Conservation (phyloP, 495 filamentous ascomycete genomes). For the Penicillium herquei region DNA sequence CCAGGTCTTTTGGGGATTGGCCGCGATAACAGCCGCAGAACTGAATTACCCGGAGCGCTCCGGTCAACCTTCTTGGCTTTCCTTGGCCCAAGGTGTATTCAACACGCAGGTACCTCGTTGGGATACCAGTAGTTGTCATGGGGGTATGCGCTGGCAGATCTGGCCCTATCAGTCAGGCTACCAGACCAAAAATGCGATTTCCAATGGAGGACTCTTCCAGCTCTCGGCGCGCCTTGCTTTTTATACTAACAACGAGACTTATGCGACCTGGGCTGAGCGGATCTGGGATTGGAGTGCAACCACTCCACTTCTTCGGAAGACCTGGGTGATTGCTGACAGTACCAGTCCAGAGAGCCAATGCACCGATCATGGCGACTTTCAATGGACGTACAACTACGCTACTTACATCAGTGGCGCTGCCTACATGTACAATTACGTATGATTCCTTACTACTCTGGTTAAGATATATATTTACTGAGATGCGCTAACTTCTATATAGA, state of each 20-base stretch:
- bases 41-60: conserved; percentile 65
- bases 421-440: conserved; percentile 72
- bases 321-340: conserved; percentile 66
- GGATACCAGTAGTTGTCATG: conserved; percentile 64
- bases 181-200: conserved; percentile 76
- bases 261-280: conserved; percentile 70
- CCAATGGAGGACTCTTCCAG: conserved; percentile 79
- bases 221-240: conserved; percentile 71
- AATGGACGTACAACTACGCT: conserved; percentile 77
- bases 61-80: conserved; percentile 57
- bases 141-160: conserved; percentile 85
- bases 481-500: conserved; percentile 21
- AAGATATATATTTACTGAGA: conserved; percentile 5
- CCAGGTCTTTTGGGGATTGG: conserved; percentile 79
- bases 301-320: conserved; percentile 52
- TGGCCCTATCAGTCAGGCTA: conserved; percentile 78
- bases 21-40: conserved; percentile 72
- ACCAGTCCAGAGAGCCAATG: conserved; percentile 58
- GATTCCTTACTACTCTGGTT: conserved; percentile 2
- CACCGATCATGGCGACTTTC: conserved; percentile 55
- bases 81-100: conserved; percentile 59
- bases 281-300: conserved; percentile 66
- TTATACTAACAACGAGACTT: conserved; percentile 75
- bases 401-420: conserved; percentile 72
- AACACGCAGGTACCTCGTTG: conserved; percentile 68